A percentile compares a stretch with the other conserved stretches of the same genome.
Evolutionary conservation across 192 early-diverging fungal genomes (phyloP).

Genomic region (Chytriomyces hyalinus): DNA sequence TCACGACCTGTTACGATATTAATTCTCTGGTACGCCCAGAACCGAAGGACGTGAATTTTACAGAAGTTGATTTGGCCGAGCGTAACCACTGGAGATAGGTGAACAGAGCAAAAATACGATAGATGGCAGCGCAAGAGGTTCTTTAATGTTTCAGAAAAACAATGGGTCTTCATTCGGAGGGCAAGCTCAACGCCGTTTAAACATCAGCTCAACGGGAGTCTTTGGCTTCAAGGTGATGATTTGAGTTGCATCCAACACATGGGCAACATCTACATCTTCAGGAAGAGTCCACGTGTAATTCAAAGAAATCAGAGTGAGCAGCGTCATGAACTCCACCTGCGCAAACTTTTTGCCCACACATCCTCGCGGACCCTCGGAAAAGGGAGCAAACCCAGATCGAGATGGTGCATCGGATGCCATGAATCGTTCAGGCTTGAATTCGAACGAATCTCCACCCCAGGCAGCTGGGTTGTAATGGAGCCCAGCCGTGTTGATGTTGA

Average conservation of each 20-base stretch:
- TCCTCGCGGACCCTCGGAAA: conserved; percentile 35
- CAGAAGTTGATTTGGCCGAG: too few species aligned
- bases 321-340: conserved; percentile 41
- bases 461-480: conserved; percentile 28
- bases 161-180: too few species aligned
- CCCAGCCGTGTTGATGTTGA: conserved; percentile 18
- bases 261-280: background rate
- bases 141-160: too few species aligned
- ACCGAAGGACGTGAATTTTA: too few species aligned
- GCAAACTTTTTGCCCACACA: conserved; percentile 52
- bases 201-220: background rate
- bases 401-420: background rate
- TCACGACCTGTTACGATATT: too few species aligned
- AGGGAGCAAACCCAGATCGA: conserved; percentile 35
- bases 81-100: too few species aligned
- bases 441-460: conserved; percentile 25
- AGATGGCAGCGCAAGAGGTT: too few species aligned
- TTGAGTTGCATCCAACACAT: background rate
- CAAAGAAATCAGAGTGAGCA: conserved; percentile 31
- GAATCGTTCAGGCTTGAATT: conserved; percentile 26
- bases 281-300: conserved; percentile 18
- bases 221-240: conserved; percentile 10
- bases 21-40: too few species aligned
- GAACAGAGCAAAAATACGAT: too few species aligned
- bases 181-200: conserved; percentile 4